Evolutionary conservation across 2,329 filamentous ascomycete genomes (phyloP).

Genomic region (Emergomyces orientalis): DNA sequence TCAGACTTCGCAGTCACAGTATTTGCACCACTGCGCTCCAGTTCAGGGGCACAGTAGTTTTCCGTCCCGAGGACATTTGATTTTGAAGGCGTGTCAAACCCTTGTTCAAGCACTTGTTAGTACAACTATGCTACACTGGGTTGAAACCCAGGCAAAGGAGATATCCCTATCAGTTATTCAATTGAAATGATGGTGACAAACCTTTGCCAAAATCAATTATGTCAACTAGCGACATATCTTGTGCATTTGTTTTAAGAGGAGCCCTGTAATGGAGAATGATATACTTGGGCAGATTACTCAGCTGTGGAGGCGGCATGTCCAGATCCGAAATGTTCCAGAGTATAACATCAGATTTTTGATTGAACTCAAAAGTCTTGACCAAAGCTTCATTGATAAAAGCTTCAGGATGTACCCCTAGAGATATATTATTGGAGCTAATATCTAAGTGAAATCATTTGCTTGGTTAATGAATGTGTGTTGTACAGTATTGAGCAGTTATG

Average conservation of each 20-base stretch:
- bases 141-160: constrained; percentile 1
- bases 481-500: neutral
- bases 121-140: neutral
- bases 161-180: neutral
- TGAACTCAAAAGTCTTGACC: constrained; percentile 5
- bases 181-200: neutral
- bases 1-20: constrained; percentile 6
- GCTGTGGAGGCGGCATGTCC: neutral
- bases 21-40: constrained; percentile 4
- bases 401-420: constrained; percentile 8
- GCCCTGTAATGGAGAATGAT: neutral
- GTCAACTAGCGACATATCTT: constrained; percentile 11
- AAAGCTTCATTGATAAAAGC: constrained; percentile 9
- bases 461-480: neutral
- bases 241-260: constrained; percentile 6
- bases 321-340: neutral
- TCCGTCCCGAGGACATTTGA: constrained; percentile 6
- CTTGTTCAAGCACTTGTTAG: constrained; percentile 5
- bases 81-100: constrained; percentile 5
- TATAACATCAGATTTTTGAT: constrained; percentile 1
- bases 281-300: constrained; percentile 10
- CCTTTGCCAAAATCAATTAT: constrained; percentile 15
- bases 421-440: constrained; percentile 9
- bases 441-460: constrained; percentile 8
- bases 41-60: constrained; percentile 4